Evolutionary conservation across 2,329 filamentous ascomycete genomes (phyloP), one percentile per base, ranked within the genome.

Genomic region (Didymella segeticola): DNA sequence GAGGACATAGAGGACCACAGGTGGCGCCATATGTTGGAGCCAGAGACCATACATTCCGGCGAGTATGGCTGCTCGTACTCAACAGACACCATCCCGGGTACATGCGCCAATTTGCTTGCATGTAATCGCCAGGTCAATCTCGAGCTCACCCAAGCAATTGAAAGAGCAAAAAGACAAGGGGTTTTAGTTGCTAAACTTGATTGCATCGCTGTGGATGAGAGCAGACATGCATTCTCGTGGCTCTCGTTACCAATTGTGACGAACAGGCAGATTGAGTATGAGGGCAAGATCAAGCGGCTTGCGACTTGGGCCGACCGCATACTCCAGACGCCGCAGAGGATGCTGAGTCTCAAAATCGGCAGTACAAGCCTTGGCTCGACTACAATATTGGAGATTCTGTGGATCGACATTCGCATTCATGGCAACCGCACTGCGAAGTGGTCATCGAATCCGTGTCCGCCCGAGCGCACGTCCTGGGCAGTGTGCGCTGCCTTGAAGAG

Each of bases 401-500:
- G 61, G 53, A 49, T 74, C n/a, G 70, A 74, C 25, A 49, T 74
- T 9, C 59, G 70, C 7, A 56, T 68, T 9, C 48, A 58, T 17
- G 65, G 67, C 7, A 56, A 63, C 22, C 60, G 64, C 17, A 59
- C 57, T n/a, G 47, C 54, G 11, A 67, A 63, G 29, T 61, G 60
- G 53, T 43, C 56, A 23, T 43, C 46, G 14, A 61, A 67, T 37
- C 57, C 47, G 30, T 60, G 50, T 12, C 47, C 62, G 26, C 57
- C 59, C 7, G 63, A 69, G 17, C 64, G 63, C 9, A 71, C 67
- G 3, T 63, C 64, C 10, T 74, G 71, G 72, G 70, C 69, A 4
- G 54, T 74, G 25, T 73, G 72, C 53, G 70, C 69, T n/a, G 70
- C 66, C 5, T 55, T 74, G 27, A 67, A 67, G 34, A 58, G 64